Base-by-base conservation (phyloP, 2,329 filamentous ascomycete species). In the Apiospora phragmitis region DNA sequence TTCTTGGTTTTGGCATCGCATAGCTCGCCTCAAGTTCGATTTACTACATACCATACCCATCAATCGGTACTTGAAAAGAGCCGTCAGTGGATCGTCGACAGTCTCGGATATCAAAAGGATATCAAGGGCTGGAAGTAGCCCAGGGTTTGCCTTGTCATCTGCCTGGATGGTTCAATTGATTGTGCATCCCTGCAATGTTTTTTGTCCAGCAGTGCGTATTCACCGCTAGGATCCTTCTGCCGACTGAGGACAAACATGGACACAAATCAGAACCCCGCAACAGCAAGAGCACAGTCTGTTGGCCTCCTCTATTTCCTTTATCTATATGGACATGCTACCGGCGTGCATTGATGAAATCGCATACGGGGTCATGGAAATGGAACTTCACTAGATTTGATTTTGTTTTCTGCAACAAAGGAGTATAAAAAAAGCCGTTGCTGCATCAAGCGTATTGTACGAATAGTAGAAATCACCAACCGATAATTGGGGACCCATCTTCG, bases 391-490 rank as follows among this genome's bases (percentile, higher is more conserved):
- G 71, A 72, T 69, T 70, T 70, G 45, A 65, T 49, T 47, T 70
- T 68, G 68, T 8, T 43, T 65, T 43, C n/a, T 38, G 59, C 68
- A 47, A 69, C 42, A 65, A 65, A n/a, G 29, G 66, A 70, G 73
- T 72, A 68, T 73, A 77, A 77, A 76, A 72, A 75, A 45, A 45
- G 65, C 24, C 65, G 65, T 43, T 67, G 38, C 65, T 24, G 67
- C 45, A 68, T 51, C 1, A 29, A 51, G 43, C 43, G 45, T 68
- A 55, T 38, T 49, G 45, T 68, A 68, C 43, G 43, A 68, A 68
- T 55, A 68, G 55, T 62, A 62, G 32, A 62, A 38, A 62, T 38
- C 55, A 62, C 32, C 55, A 62, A 62, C 8, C 32, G 32, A 62
- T 62, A 62, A 32, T 38, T 62, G 55, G 32, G 21, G 38, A 38